Evolutionary conservation across 306 rosid species (phyloP), one percentile per base, ranked within the genome.

Genomic region (Calophaca sinica): DNA sequence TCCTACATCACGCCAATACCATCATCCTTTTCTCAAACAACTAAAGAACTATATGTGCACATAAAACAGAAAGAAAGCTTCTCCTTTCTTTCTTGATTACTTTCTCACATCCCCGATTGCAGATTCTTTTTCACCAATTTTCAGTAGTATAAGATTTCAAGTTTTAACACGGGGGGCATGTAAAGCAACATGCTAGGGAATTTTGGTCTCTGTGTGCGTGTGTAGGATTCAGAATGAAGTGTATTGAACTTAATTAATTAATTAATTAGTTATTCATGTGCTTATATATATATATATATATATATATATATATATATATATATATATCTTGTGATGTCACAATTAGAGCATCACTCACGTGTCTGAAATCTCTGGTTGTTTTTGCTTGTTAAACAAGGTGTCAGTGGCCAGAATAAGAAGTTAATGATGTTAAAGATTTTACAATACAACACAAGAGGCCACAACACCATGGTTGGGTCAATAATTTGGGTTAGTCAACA

Each of bases 351-450:
- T 0, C 28, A 26, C 1, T 12, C 20, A 1, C 7, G n/a, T 5
- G 6, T 60, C 51, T 67, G 69, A 80, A 36, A 57, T 59, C 12
- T 50, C 39, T 77, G 76, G 35, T 33, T 42, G 48, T 26, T 62
- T 68, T 78, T 83, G 71, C 83, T 79, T 83, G 83, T 79, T 68
- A 62, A 73, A 69, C 81, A 83, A 83, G 83, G 65, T 62, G 80
- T 74, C 86, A 82, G 86, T 70, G 26, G 29, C 2, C 72, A 49
- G 72, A 38, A 53, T 9, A 48, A 9, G 49, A 15, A 62, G 3
- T 28, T 20, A 70, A 78, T 57, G 74, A n/a, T 32, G 48, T 49
- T 36, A 39, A 73, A 73, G 45, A 33, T 33, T 41, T 44, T 60
- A 39, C 38, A 45, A 26, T 31, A 42, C 48, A 45, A 26, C 15